Evolutionary conservation across 1,284 basidiomycete genomes (phyloP).

Genomic region (Puccinia novopanici): DNA sequence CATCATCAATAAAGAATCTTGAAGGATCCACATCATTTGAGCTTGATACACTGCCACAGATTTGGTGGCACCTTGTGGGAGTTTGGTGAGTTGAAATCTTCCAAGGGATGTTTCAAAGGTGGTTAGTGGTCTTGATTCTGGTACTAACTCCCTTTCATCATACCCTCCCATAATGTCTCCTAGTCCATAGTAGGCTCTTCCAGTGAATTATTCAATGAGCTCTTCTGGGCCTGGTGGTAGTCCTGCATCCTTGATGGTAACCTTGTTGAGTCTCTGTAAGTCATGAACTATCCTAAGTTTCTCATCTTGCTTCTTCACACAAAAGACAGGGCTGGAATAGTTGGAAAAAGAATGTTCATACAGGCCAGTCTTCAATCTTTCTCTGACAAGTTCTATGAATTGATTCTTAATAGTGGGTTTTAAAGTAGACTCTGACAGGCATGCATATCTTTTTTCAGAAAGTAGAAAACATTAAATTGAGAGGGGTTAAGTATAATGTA

Average conservation of each 20-base stretch:
- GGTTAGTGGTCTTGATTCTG: too few relatives aligned
- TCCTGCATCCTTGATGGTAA: constrained; percentile 2
- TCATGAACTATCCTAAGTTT: constrained; percentile 19
- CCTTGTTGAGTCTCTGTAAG: constrained; percentile 20
- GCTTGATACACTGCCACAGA: too few relatives aligned
- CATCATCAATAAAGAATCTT: constrained; percentile 22
- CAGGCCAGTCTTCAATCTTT: neutral
- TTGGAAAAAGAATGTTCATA: neutral
- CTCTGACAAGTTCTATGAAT: neutral
- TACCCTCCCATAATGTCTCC: too few relatives aligned
- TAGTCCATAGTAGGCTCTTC: neutral
- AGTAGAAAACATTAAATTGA: too few relatives aligned
- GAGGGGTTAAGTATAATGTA: too few relatives aligned
- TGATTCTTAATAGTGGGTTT: neutral
- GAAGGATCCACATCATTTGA: too few relatives aligned
- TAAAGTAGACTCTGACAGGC: too few relatives aligned
- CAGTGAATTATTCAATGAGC: neutral
- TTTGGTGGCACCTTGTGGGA: too few relatives aligned
- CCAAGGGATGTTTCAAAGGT: too few relatives aligned
- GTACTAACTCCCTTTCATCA: too few relatives aligned
- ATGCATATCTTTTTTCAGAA: too few relatives aligned
- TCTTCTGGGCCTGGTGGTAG: neutral
- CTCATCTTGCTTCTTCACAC: neutral
- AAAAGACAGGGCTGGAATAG: neutral
- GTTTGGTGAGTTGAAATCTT: too few relatives aligned